phyloP scores from a whole-genome alignment of 352 stramenopile species.

The Pythium rhizo-oryzae region DNA sequence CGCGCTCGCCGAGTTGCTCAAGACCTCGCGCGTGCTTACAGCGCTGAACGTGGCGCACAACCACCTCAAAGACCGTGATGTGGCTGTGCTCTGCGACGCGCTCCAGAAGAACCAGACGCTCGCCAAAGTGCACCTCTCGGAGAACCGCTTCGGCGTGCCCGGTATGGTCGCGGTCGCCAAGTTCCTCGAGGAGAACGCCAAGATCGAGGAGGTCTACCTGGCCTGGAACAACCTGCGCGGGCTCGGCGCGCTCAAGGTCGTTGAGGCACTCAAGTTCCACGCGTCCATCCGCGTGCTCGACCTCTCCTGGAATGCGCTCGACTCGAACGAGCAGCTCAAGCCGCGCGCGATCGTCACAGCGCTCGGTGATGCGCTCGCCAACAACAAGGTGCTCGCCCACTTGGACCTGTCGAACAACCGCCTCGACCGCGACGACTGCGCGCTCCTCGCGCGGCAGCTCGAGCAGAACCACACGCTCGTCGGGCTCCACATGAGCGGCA shows the following conservation, averaged over 20 bases:
- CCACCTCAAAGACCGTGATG: slow-evolving; percentile 55
- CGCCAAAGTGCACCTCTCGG: slow-evolving; percentile 62
- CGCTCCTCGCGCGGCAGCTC: slow-evolving; percentile 58
- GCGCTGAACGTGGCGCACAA: slow-evolving; percentile 75
- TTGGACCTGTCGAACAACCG: slow-evolving; percentile 77
- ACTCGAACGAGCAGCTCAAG: slow-evolving; percentile 50
- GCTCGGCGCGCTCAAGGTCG: slow-evolving; percentile 70
- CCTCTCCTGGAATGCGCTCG: slow-evolving; percentile 77
- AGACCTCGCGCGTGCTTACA: slow-evolving; percentile 50
- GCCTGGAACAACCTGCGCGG: slow-evolving; percentile 77
- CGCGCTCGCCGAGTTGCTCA: slow-evolving; percentile 46
- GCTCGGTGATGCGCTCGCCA: slow-evolving; percentile 62
- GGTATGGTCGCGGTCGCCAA: slow-evolving; percentile 70
- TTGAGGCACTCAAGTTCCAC: slow-evolving; percentile 76
- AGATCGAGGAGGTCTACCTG: slow-evolving; percentile 79
- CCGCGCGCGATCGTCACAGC: slow-evolving; percentile 53
- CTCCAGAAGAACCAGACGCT: slow-evolving; percentile 75
- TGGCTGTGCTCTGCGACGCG: slow-evolving; percentile 70
- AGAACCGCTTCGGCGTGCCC: slow-evolving; percentile 66
- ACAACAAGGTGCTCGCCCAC: slow-evolving; percentile 78
- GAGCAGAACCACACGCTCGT: slow-evolving; percentile 76
- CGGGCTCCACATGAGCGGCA: slow-evolving; percentile 77
- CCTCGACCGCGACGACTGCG: slow-evolving; percentile 63
- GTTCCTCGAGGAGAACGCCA: slow-evolving; percentile 74
- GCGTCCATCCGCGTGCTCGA: slow-evolving; percentile 68